These are phyloP conservation scores for Didymella segeticola DNA, from an alignment of 2,329 filamentous ascomycete species.

Conservation along the genomic window DNA sequence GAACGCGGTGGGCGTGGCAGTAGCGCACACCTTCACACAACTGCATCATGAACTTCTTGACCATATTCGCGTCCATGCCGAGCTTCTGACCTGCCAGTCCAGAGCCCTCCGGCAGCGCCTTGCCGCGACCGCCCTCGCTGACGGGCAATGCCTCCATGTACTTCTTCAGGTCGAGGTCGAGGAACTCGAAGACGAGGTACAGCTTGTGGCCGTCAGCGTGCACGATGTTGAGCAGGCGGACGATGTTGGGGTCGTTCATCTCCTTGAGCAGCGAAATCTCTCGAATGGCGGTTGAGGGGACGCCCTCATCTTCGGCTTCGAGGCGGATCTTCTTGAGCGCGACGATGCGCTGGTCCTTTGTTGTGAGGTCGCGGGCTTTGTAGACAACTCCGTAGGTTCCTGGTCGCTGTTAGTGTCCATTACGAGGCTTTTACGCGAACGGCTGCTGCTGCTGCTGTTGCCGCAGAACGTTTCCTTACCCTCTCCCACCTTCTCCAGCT, in stretches of 20 bases:
- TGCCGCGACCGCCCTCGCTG: constrained; percentile 82
- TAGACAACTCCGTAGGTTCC: constrained; percentile 96
- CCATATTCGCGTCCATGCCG: constrained; percentile 78
- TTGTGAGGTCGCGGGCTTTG: constrained; percentile 85
- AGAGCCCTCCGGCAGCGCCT: constrained; percentile 80
- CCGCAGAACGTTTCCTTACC: constrained; percentile 60
- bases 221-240: constrained; percentile 87
- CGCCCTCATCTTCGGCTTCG: constrained; percentile 92
- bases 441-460: background rate
- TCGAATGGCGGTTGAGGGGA: constrained; percentile 90
- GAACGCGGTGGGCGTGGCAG: constrained; percentile 85
- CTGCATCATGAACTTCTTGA: constrained; percentile 93
- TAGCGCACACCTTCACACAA: constrained; percentile 83
- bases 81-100: constrained; percentile 68
- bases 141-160: constrained; percentile 93
- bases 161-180: constrained; percentile 91
- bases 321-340: constrained; percentile 95
- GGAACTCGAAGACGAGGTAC: constrained; percentile 90
- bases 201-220: constrained; percentile 95
- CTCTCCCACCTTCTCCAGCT: constrained; percentile 95
- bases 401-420: constrained; percentile 46
- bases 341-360: constrained; percentile 79
- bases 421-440: background rate
- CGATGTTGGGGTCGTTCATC: constrained; percentile 91
- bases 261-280: constrained; percentile 95